phyloP scores from a whole-genome alignment of 768 basidiomycete species.

The Agrocybe pediades region DNA sequence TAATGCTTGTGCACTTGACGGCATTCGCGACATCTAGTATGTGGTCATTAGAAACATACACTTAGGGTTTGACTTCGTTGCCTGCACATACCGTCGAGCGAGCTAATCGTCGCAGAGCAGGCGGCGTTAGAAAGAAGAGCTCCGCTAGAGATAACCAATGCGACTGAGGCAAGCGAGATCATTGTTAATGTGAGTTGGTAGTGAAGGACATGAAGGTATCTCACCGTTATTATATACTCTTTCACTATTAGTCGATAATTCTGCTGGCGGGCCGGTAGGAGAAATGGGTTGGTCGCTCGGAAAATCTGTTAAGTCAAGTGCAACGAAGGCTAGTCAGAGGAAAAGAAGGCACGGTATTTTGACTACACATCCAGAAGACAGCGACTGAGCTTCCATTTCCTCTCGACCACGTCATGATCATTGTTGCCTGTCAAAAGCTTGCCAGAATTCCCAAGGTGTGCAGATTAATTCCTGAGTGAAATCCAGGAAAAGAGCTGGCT shows the following conservation, averaged over 20 bases:
- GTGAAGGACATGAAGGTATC: not conserved
- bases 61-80: not conserved
- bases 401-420: not conserved
- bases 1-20: conserved; percentile 57
- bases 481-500: not conserved
- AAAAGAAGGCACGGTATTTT: not conserved
- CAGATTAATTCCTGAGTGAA: not conserved
- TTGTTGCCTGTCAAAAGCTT: not conserved
- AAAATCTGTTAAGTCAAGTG: not conserved
- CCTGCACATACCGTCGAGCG: conserved; percentile 34
- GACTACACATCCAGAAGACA: not conserved
- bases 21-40: conserved; percentile 14
- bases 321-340: not conserved
- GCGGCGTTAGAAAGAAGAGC: conserved; percentile 19
- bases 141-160: conserved; percentile 14
- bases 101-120: conserved; percentile 58
- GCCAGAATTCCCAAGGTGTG: not conserved
- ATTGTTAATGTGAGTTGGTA: conserved; percentile 5
- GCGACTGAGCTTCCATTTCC: not conserved
- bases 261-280: not conserved
- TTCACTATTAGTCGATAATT: not conserved
- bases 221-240: not conserved
- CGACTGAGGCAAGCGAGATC: conserved; percentile 12
- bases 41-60: not conserved
- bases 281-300: not conserved